Evolutionary conservation across 768 basidiomycete genomes (phyloP).

Genomic region (Lanmaoa pseudosensibilis): DNA sequence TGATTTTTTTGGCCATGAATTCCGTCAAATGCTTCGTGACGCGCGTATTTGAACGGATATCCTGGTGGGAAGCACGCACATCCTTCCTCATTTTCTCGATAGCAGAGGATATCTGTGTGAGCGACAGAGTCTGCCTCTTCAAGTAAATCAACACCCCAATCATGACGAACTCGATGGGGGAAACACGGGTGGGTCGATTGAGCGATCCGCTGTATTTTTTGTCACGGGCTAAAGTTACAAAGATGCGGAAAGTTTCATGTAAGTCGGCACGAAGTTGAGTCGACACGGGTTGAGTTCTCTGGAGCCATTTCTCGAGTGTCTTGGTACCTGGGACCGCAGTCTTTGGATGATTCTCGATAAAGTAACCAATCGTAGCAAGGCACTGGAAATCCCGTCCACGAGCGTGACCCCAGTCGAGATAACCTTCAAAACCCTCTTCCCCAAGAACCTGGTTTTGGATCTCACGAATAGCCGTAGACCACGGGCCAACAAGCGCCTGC

Average conservation of each 20-base stretch:
- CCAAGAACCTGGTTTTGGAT: conserved; percentile 39
- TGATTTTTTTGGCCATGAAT: conserved; percentile 33
- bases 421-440: conserved; percentile 37
- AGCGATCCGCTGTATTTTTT: conserved; percentile 34
- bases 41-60: conserved; percentile 42
- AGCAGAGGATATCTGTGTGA: conserved; percentile 44
- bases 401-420: conserved; percentile 43
- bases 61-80: conserved; percentile 38
- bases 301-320: conserved; percentile 40
- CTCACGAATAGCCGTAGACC: conserved; percentile 43
- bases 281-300: conserved; percentile 26
- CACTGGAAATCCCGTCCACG: conserved; percentile 50
- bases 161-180: conserved; percentile 49
- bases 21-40: conserved; percentile 36
- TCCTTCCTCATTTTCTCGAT: conserved; percentile 40
- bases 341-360: conserved; percentile 34
- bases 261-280: conserved; percentile 29
- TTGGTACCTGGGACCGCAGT: conserved; percentile 25
- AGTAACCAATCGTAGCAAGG: conserved; percentile 38
- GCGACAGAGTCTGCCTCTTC: conserved; percentile 33
- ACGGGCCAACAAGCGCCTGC: conserved; percentile 48
- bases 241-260: conserved; percentile 36
- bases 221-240: conserved; percentile 35
- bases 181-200: conserved; percentile 36
- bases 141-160: conserved; percentile 41